These are phyloP conservation scores for Metschnikowia cubensis DNA, from an alignment of 805 yeast genomes.

Conservation along the genomic window DNA sequence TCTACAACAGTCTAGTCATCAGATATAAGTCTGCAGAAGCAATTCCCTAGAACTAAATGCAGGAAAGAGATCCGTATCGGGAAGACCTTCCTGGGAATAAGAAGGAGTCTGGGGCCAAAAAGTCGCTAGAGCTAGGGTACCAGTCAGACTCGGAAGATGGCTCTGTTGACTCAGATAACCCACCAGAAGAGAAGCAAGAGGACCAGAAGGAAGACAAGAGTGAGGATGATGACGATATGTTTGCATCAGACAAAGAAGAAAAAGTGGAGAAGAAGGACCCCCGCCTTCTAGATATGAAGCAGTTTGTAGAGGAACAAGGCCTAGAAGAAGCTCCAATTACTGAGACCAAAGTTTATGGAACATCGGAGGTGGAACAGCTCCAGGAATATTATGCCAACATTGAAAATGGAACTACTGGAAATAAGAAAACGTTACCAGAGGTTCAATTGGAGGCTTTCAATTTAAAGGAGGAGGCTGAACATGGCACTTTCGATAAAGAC, in stretches of 20 bases:
- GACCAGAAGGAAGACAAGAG: slow-evolving; percentile 9
- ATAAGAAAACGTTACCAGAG: background rate
- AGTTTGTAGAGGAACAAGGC: slow-evolving; percentile 27
- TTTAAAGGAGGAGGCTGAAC: slow-evolving; percentile 51
- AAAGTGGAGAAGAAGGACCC: slow-evolving; percentile 7
- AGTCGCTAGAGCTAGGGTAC: slow-evolving; percentile 9
- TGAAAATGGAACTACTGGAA: slow-evolving; percentile 17
- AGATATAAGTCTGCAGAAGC: no score
- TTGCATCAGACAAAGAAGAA: slow-evolving; percentile 25
- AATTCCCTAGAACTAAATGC: background rate
- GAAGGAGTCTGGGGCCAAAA: background rate
- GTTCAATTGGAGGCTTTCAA: slow-evolving; percentile 55
- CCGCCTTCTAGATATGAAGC: slow-evolving; percentile 11
- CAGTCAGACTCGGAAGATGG: slow-evolving; percentile 18
- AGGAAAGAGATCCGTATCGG: background rate
- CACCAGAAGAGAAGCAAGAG: background rate
- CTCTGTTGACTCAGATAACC: slow-evolving; percentile 7
- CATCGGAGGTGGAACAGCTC: background rate
- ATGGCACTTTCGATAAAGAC: slow-evolving; percentile 57
- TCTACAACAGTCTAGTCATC: background rate
- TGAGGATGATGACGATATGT: slow-evolving; percentile 40
- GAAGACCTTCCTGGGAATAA: background rate
- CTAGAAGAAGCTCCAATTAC: slow-evolving; percentile 19
- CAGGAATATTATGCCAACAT: slow-evolving; percentile 25
- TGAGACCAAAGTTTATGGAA: slow-evolving; percentile 9